Conservation (phyloP, 1,284 basidiomycete species). For the Fomitopsis palustris region DNA sequence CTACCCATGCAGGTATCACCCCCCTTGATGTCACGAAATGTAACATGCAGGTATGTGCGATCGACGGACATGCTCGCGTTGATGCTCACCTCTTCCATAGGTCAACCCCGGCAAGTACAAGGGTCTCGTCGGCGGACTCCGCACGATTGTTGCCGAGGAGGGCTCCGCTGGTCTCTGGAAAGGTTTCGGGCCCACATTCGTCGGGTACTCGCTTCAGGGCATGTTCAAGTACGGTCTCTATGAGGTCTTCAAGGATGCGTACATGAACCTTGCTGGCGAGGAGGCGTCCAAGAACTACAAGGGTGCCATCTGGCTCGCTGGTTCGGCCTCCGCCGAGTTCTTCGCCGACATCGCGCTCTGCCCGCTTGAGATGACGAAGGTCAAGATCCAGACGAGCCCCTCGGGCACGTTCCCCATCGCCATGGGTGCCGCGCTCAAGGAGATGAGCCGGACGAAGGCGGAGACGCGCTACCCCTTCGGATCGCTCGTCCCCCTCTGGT, state of each 20-base stretch:
- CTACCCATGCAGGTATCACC: slow-evolving; percentile 93
- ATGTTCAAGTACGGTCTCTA: slow-evolving; percentile 97
- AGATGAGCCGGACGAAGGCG: slow-evolving; percentile 60
- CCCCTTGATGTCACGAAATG: slow-evolving; percentile 96
- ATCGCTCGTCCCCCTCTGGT: slow-evolving; percentile 79
- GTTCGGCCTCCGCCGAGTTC: slow-evolving; percentile 91
- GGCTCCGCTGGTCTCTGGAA: slow-evolving; percentile 88
- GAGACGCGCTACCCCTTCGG: slow-evolving; percentile 81
- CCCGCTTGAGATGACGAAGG: slow-evolving; percentile 82
- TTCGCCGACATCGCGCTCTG: slow-evolving; percentile 91
- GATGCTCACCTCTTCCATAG: slow-evolving; percentile 33
- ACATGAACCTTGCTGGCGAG: slow-evolving; percentile 84
- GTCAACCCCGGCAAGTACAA: slow-evolving; percentile 77
- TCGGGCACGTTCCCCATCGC: slow-evolving; percentile 70
- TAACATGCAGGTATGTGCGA: slow-evolving; percentile 87
- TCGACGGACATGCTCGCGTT: background rate
- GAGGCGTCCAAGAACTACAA: slow-evolving; percentile 87
- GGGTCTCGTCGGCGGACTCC: slow-evolving; percentile 72
- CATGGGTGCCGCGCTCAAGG: slow-evolving; percentile 63
- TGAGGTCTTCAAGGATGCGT: slow-evolving; percentile 92
- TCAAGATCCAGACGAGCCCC: slow-evolving; percentile 78
- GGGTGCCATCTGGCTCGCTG: slow-evolving; percentile 91
- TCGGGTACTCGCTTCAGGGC: slow-evolving; percentile 96
- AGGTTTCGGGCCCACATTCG: slow-evolving; percentile 87
- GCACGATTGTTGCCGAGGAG: slow-evolving; percentile 78